Evolutionary conservation across 2,329 filamentous ascomycete genomes (phyloP).

Genomic region (Colletotrichum tropicale): DNA sequence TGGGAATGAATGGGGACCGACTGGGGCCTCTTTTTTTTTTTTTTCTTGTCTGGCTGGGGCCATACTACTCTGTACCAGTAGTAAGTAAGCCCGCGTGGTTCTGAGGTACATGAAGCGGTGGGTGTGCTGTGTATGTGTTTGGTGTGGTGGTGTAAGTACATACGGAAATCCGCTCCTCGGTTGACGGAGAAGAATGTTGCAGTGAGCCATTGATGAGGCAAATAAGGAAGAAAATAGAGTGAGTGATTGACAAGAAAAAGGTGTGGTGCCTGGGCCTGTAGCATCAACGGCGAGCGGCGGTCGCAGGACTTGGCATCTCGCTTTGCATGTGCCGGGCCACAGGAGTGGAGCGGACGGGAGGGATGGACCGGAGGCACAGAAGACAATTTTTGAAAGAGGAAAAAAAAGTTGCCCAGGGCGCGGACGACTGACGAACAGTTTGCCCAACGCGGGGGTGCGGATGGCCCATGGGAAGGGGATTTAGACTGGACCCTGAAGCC

Average conservation of each 20-base stretch:
- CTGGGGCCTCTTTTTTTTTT: background rate
- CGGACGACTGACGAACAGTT: background rate
- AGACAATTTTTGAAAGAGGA: background rate
- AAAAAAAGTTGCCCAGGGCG: background rate
- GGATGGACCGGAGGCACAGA: slow-evolving; percentile 19
- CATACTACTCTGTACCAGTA: background rate
- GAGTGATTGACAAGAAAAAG: background rate
- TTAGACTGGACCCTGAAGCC: slow-evolving; percentile 2
- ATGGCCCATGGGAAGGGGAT: background rate
- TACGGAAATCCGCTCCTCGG: background rate
- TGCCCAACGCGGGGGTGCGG: background rate
- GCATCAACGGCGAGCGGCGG: background rate
- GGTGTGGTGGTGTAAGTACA: background rate
- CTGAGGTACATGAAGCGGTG: background rate
- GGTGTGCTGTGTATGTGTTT: background rate
- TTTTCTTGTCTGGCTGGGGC: background rate
- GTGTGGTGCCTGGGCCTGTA: background rate
- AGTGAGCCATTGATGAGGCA: background rate
- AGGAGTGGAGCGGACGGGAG: slow-evolving; percentile 17
- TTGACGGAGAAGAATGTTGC: background rate
- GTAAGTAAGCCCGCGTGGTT: background rate
- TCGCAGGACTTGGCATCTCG: slow-evolving; percentile 11
- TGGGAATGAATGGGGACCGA: background rate
- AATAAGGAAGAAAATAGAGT: background rate
- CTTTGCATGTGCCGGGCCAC: slow-evolving; percentile 14